Evolutionary conservation across 78 protist genomes (phyloP), one percentile per base, ranked within the genome.

Genomic region (Isochrysis galbana): DNA sequence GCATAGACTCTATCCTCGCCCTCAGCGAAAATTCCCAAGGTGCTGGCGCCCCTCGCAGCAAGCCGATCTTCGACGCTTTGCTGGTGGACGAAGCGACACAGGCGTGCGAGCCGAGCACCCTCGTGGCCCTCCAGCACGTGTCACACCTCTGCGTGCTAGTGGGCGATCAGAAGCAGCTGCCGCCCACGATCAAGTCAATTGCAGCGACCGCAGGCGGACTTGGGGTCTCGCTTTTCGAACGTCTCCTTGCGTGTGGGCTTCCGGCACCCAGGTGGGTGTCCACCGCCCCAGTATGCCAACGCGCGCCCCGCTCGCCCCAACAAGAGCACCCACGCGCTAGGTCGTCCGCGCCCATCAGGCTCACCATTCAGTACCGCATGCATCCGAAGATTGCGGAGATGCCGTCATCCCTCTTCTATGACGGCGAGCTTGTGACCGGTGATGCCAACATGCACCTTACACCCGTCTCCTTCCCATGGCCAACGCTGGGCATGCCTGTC

Each of bases 151-250:
- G 17, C 25, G 1, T 94, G 2, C 86, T 94, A 7, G 61, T 92
- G 41, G 95, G 95, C 23, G 95, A 94, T 70, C 93, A 10, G 23
- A 5, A 54, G 45, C 95, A 94, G 86, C 91, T 94, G 44, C 88
- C 90, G 0, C 93, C 95, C 19, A 86, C 93, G 2, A 0, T 83
- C 29, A 26, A 83, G 25, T 38, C 72, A 19, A 69, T 1, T 25
- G 4, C 0, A 32, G 91, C 94, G 21, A n/a, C 2, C 38, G 14
- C 0, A 29, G 22, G 17, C 29, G 90, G 93, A 7, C 11, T 3
- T 29, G 86, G 36, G 32, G 10, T 1, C 67, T 82, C 94, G 42
- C 32, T 87, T 14, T 92, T 94, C 92, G 89, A 86, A 26, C 84
- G 95, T n/a, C 44, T 94, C 38, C 32, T 92, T 38, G 46, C 48